phyloP scores from a whole-genome alignment of 2,329 filamentous ascomycete genomes.

The Kalmusia sp. region DNA sequence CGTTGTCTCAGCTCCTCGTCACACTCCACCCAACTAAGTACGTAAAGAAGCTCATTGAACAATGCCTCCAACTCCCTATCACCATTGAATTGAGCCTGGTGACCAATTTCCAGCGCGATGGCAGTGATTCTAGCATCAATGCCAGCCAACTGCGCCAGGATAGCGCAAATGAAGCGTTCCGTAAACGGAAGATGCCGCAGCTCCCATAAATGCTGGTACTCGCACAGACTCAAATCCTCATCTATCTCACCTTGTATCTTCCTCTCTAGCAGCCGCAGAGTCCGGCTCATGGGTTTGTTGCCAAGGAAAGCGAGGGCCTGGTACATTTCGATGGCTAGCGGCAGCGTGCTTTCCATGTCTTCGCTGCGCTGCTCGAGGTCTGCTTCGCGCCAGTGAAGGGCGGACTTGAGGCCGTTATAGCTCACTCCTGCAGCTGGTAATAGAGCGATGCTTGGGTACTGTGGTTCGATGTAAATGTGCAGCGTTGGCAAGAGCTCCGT shows the following conservation, averaged over 20 bases:
- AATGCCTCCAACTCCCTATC: slow-evolving; percentile 3
- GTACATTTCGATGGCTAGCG: slow-evolving; percentile 7
- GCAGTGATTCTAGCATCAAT: not conserved
- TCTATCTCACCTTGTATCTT: slow-evolving; percentile 6
- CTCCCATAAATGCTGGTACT: slow-evolving; percentile 9
- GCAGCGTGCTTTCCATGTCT: not conserved
- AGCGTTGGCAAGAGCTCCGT: slow-evolving; percentile 12
- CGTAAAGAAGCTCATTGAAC: not conserved
- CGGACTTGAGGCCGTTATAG: slow-evolving; percentile 11
- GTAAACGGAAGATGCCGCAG: slow-evolving; percentile 16
- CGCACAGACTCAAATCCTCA: not conserved
- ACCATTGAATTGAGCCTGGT: not conserved
- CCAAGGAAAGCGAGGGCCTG: slow-evolving; percentile 15
- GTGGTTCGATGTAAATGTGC: slow-evolving; percentile 17
- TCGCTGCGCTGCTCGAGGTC: not conserved
- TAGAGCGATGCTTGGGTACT: slow-evolving; percentile 9
- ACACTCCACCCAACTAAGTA: slow-evolving; percentile 11
- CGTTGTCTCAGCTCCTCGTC: slow-evolving; percentile 7
- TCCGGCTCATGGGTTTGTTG: not conserved
- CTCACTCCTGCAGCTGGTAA: slow-evolving; percentile 16
- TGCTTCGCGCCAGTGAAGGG: slow-evolving; percentile 16
- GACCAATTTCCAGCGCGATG: not conserved
- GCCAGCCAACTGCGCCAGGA: slow-evolving; percentile 8
- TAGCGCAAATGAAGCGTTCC: slow-evolving; percentile 9
- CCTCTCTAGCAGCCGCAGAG: not conserved